Percentiles rank a stretch among this genome's conserved stretches.
These are phyloP conservation scores for Penicillium sp. DNA, from an alignment of 2,329 filamentous ascomycete species.

Conservation along the genomic window DNA sequence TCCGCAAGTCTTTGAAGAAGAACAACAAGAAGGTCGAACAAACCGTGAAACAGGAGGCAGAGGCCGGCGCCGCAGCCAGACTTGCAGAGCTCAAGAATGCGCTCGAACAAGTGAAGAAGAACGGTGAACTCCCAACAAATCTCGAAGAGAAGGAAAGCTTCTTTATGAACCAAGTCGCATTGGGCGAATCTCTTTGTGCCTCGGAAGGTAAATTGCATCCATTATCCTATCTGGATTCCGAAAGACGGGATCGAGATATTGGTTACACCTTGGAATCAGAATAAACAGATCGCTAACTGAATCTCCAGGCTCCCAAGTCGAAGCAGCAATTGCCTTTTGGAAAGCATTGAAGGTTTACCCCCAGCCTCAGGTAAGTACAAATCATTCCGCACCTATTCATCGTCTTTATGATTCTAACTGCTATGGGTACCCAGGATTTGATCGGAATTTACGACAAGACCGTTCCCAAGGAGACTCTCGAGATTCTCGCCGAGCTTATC, in stretches of 20 bases:
- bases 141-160: conserved; percentile 92
- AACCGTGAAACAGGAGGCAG: conserved; percentile 48
- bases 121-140: conserved; percentile 78
- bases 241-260: not conserved
- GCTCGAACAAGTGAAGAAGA: conserved; percentile 78
- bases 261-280: not conserved
- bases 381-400: not conserved
- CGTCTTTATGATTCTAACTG: not conserved
- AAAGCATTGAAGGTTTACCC: conserved; percentile 98
- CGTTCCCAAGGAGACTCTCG: conserved; percentile 92
- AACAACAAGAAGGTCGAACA: conserved; percentile 48
- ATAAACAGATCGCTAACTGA: not conserved
- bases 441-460: conserved; percentile 99
- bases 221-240: conserved; percentile 2
- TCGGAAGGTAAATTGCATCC: conserved; percentile 62
- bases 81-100: conserved; percentile 68
- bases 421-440: conserved; percentile 55
- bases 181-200: conserved; percentile 76
- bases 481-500: conserved; percentile 97
- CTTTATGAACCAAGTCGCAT: conserved; percentile 93
- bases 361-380: conserved; percentile 53
- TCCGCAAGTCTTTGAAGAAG: conserved; percentile 57
- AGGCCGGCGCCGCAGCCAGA: conserved; percentile 45
- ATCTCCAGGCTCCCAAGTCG: conserved; percentile 52
- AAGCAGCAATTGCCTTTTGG: conserved; percentile 94